A percentile compares a stretch with the other conserved stretches of the same genome.
Conservation (phyloP, 2,329 filamentous ascomycete genomes). For the Arthroderma uncinatum region DNA sequence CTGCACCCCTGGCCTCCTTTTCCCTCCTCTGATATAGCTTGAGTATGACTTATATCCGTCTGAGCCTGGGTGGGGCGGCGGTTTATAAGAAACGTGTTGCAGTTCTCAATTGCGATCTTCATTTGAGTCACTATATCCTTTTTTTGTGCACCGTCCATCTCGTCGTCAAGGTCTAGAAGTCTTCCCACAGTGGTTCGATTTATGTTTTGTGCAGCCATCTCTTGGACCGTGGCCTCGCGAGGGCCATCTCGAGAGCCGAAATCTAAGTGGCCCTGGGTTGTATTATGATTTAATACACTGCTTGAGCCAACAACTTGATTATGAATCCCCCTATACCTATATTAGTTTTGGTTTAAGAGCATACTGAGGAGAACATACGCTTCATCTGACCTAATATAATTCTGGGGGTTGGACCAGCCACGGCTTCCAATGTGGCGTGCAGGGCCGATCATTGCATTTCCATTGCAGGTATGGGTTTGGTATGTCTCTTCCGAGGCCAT, state of each 20-base stretch:
- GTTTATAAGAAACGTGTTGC: not conserved
- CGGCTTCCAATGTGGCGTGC: not conserved
- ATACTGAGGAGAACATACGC: not conserved
- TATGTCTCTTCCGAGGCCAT: not conserved
- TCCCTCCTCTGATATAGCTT: not conserved
- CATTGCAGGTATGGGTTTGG: not conserved
- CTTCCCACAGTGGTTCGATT: not conserved
- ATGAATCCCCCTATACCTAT: not conserved
- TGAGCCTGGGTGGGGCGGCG: not conserved
- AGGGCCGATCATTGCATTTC: not conserved
- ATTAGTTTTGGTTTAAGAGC: not conserved
- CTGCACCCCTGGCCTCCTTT: not conserved
- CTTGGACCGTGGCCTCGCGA: not conserved
- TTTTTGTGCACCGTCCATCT: not conserved
- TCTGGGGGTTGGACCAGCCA: not conserved
- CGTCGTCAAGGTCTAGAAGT: not conserved
- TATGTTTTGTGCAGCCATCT: not conserved
- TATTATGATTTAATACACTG: not conserved
- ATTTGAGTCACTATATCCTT: no score
- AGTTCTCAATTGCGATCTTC: not conserved
- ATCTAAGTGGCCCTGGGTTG: not conserved
- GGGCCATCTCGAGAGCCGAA: not conserved
- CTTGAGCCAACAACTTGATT: not conserved
- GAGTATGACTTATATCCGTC: not conserved
- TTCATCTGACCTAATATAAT: not conserved